Base-by-base conservation (phyloP, 257 asterid species). In the Euphrasia confusa region DNA sequence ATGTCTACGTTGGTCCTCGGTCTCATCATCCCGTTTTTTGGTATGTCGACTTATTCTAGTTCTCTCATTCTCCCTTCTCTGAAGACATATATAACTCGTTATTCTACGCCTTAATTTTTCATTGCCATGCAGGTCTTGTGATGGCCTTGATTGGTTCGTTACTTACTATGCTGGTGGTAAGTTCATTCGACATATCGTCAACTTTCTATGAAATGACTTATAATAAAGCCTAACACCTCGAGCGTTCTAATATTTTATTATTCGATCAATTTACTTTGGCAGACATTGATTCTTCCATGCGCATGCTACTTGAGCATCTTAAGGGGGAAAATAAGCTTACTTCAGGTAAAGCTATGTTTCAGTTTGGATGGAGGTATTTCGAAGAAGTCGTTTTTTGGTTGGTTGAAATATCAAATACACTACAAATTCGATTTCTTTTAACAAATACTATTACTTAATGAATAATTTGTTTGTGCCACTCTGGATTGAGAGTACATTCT, bases 231-330 rank as follows among this genome's bases (percentile, higher is more conserved):
- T 15, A 48, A 7, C 24, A 53, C 58, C 27, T 53, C 58, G 13
- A 21, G 32, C 17, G 14, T 53, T 9, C 4, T 18, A 9, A 18
- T 52, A 10, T 53, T 53, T 53, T 53, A 53, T 6, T 6, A 53
- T 17, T 13, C 28, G 9, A 42, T 42, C 14, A 50, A 52, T 40
- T 60, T 54, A 61, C 37, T 13, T 64, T 4, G 42, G 12, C 83
- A 89, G 99, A 87, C 94, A 0, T 72, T 93, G 75, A 93, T 89
- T 69, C 84, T 93, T 63, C 99, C 96, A 17, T 89, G 99, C 52
- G 88, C 80, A 24, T 93, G 97, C 83, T 89, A 84, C 72, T 71
- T 89, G 79, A 89, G 95, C 83, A 89, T 93, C 80, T 68, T 77
- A 66, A 75, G 75, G 55, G 90, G 94, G 44, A 85, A 82, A 79